Percentiles rank a stretch among this genome's conserved stretches.
Conservation (phyloP, 169 alveolate genomes). For the Eimeria falciformis region DNA sequence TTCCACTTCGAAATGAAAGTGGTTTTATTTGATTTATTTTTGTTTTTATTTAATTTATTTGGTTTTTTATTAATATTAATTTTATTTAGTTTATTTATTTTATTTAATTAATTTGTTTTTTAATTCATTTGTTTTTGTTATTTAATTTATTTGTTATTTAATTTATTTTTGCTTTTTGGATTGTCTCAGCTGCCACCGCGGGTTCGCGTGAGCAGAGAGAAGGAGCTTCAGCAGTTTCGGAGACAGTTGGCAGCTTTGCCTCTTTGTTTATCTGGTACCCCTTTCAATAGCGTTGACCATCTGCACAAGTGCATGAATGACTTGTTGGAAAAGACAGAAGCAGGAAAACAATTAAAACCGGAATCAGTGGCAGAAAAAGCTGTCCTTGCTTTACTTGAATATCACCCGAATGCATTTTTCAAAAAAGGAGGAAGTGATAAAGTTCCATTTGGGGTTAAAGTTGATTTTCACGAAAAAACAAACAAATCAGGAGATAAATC, state of each 20-base stretch:
- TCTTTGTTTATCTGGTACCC: conserved; percentile 1
- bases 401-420: conserved; percentile 45
- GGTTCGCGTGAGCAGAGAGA: conserved; percentile 23
- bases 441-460: conserved; percentile 12
- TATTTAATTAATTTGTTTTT: no score
- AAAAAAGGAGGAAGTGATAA: conserved; percentile 51
- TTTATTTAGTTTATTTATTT: no score
- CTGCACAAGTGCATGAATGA: conserved; percentile 51
- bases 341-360: conserved; percentile 21
- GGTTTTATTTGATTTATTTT: neutral
- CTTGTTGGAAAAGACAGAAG: conserved; percentile 48
- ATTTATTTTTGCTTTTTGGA: neutral
- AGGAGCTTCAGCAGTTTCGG: conserved; percentile 67
- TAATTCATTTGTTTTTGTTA: no score
- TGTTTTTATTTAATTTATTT: neutral
- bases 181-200: conserved; percentile 48
- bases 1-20: no score
- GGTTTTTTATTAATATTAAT: no score
- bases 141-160: neutral
- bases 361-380: conserved; percentile 64
- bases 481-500: neutral
- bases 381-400: conserved; percentile 37
- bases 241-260: conserved; percentile 63
- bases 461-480: conserved; percentile 44
- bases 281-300: conserved; percentile 62